Conservation (phyloP, 257 asterid genomes). For the Prunella vulgaris region DNA sequence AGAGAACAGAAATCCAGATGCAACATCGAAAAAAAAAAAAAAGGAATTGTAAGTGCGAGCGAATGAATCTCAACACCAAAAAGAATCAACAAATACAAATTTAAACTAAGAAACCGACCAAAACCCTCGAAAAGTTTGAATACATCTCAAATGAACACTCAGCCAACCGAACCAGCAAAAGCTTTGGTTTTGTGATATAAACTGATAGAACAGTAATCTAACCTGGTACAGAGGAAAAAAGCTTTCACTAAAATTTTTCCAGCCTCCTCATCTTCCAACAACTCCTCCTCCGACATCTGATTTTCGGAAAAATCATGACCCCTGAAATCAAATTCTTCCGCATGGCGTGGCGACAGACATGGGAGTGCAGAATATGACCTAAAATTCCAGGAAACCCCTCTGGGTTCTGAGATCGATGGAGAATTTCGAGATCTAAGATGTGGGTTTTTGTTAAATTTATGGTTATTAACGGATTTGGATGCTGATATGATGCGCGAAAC, state of each 20-base stretch:
- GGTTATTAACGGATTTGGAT: constrained; percentile 30
- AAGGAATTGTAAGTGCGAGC: constrained; percentile 19
- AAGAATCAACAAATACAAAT: neutral
- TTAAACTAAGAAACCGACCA: neutral
- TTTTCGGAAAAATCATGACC: constrained; percentile 30
- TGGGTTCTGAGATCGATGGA: constrained; percentile 26
- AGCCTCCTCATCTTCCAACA: constrained; percentile 40
- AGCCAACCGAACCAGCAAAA: neutral
- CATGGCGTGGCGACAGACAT: constrained; percentile 36
- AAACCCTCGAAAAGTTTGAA: neutral
- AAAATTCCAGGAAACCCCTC: constrained; percentile 28
- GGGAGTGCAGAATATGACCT: constrained; percentile 73
- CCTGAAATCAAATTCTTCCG: constrained; percentile 50
- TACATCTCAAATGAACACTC: neutral
- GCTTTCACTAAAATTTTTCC: constrained; percentile 79
- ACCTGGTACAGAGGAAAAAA: constrained; percentile 89
- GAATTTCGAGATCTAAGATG: constrained; percentile 22
- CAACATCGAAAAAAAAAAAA: constrained; percentile 13
- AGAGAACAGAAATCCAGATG: constrained; percentile 39
- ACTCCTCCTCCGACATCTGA: constrained; percentile 24
- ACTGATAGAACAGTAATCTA: constrained; percentile 7
- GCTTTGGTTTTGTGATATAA: neutral
- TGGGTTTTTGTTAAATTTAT: constrained; percentile 14
- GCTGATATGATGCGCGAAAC: constrained; percentile 38
- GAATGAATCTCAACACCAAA: constrained; percentile 20